Base-by-base conservation (phyloP, 306 rosid species). In the Vigna hirtella region DNA sequence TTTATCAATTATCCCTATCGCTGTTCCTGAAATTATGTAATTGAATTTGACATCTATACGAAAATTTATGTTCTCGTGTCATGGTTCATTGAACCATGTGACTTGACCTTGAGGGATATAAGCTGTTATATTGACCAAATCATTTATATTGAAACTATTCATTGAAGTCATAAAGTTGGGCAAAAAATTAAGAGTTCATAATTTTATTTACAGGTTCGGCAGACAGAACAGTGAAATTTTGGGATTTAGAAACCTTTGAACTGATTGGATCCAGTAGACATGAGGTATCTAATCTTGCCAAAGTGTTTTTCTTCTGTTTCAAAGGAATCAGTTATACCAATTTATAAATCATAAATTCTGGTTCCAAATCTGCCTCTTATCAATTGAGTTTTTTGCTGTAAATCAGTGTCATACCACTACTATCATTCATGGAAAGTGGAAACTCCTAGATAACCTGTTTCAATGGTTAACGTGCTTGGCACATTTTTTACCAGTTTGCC, bases 201-300 rank as follows among this genome's bases (percentile, higher is more conserved):
- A 77, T 68, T 78, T 49, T 32, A 75, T 53, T 86, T 73, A 48
- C 92, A 92, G 97, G 96, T 79, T 92, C 97, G 4, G 89, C 89
- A 1, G 93, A 92, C 81, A 81, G 87, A 87, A 90, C 95, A 53
- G 91, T 92, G 66, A 92, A 92, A 85, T 92, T 90, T 80, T 92
- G 95, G 91, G 95, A 92, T 86, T 83, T 90, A 86, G 95, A 92
- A 90, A 87, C 91, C 64, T 88, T 92, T 84, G 95, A 92, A 85
- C 79, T 90, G 79, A 92, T 92, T 83, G 95, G 93, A 78, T 92
- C 95, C 43, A 75, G 89, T 65, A 86, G 91, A 80, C 88, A 85
- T 15, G 93, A 92, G 95, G 97, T 92, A 89, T 74, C 13, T 69
- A 49, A 53, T 42, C 9, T 63, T 14, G 49, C 58, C 26, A 7